phyloP scores from a whole-genome alignment of 1,284 basidiomycete genomes.

The Bjerkandera adusta region DNA sequence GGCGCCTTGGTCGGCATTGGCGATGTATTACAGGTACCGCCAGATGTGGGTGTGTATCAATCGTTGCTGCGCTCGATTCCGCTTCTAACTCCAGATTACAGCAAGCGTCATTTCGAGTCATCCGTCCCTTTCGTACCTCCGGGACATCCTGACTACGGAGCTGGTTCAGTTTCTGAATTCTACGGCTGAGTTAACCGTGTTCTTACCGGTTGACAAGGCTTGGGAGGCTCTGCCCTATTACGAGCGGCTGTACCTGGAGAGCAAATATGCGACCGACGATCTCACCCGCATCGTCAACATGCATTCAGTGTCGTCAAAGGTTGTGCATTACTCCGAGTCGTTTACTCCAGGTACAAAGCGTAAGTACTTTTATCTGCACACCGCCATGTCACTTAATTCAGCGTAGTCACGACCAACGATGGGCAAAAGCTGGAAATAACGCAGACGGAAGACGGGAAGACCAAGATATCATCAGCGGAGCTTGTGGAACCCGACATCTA shows the following conservation, averaged over 20 bases:
- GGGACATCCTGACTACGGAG: constrained; percentile 59
- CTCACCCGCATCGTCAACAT: constrained; percentile 74
- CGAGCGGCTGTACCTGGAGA: constrained; percentile 84
- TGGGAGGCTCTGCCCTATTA: constrained; percentile 65
- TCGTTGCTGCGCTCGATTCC: background rate
- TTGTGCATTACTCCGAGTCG: constrained; percentile 63
- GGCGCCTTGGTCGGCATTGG: constrained; percentile 80
- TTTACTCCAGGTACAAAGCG: constrained; percentile 54
- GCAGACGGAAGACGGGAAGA: constrained; percentile 45
- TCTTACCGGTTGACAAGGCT: constrained; percentile 85
- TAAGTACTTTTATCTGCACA: constrained; percentile 39
- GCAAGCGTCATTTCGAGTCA: constrained; percentile 59
- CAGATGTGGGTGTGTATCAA: constrained; percentile 60
- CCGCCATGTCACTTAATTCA: no score
- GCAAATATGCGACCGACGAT: constrained; percentile 80
- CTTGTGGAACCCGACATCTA: constrained; percentile 79
- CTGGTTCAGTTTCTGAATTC: constrained; percentile 54
- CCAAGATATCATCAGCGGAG: constrained; percentile 63
- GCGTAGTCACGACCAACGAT: constrained; percentile 68
- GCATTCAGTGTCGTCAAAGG: constrained; percentile 60
- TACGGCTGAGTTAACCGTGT: constrained; percentile 81
- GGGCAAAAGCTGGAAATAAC: constrained; percentile 66
- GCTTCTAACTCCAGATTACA: constrained; percentile 28
- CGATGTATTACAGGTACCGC: constrained; percentile 75
- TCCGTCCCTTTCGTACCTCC: constrained; percentile 67